These are phyloP conservation scores for Fraxinus baroniana DNA, from an alignment of 305 asterid species.

Conservation along the genomic window DNA sequence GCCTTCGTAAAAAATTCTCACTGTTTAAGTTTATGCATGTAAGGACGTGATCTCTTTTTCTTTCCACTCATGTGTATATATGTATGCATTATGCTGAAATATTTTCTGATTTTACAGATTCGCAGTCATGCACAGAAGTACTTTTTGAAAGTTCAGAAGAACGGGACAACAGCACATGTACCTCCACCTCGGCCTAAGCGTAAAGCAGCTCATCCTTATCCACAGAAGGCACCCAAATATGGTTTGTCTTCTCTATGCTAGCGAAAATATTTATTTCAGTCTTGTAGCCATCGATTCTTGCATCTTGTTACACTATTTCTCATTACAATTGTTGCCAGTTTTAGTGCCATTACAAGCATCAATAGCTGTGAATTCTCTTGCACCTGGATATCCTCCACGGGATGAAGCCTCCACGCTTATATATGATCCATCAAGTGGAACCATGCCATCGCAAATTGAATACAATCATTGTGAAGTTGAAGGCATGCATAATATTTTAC, in stretches of 20 bases:
- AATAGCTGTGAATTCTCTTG: slow-evolving; percentile 49
- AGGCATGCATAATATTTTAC: slow-evolving; percentile 46
- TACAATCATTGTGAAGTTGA: slow-evolving; percentile 53
- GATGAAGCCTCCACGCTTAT: slow-evolving; percentile 60
- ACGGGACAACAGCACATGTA: slow-evolving; percentile 83
- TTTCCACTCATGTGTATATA: not conserved
- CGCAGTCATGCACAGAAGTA: slow-evolving; percentile 98
- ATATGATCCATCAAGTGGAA: slow-evolving; percentile 47
- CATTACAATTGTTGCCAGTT: slow-evolving; percentile 35
- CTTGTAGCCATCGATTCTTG: slow-evolving; percentile 3
- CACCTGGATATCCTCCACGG: slow-evolving; percentile 63
- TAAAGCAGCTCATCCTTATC: slow-evolving; percentile 95
- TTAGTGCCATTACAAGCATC: slow-evolving; percentile 69
- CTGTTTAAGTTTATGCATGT: not conserved
- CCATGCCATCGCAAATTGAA: slow-evolving; percentile 57
- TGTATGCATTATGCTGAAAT: not conserved
- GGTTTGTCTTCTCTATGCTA: slow-evolving; percentile 43
- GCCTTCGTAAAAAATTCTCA: not conserved
- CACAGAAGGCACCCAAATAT: slow-evolving; percentile 89
- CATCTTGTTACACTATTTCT: slow-evolving; percentile 25
- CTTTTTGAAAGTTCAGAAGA: slow-evolving; percentile 91
- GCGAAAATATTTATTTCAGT: not conserved
- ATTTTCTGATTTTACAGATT: slow-evolving; percentile 50
- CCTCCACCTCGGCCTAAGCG: slow-evolving; percentile 99
- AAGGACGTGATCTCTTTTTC: not conserved